Evolutionary conservation across 1,139 yeast genomes (phyloP), one percentile per base, ranked within the genome.

Genomic region (Sugiyamaella novakii): DNA sequence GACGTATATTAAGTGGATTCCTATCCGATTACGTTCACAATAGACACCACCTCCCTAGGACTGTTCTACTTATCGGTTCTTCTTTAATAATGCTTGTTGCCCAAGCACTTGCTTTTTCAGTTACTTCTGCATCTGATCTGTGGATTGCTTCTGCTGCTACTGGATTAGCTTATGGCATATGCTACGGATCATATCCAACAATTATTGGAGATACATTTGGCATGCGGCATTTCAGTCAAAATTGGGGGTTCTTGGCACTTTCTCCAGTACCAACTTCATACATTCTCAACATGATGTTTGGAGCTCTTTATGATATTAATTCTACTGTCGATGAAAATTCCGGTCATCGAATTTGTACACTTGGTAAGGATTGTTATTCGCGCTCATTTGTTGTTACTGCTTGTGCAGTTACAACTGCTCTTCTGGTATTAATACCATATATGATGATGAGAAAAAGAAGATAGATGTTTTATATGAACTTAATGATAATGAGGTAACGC

Each of bases 161-260:
- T 47, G 96, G 96, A 0, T 71, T 77, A 41, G 82, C 88, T n/a
- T 88, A 87, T 67, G 96, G 96, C 0, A 75, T 84, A 45, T 73
- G 84, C 46, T 87, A 84, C 65, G 92, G 96, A 0, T 77, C 88
- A 5, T 85, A 81, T 64, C 96, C 96, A 0, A 84, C 92, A 1
- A 79, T 87, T 19, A 73, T 86, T 24, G 82, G 92, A 1, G 96
- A 88, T 58, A 71, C 80, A 11, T 87, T 87, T 69, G 91, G 91
- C 21, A 77, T 87, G 61, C 73, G 72, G 14, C 77, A 81, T 33
- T 87, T 86, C 64, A 83, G 89, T 47, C 84, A 88, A 34, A 77
- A 87, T 35, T 88, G 96, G 95, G 94, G 95, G 0, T 62, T 83
- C 24, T 70, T 83, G 12, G 70, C 75, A 1, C 54, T 69, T 17